A percentile compares a stretch with the other conserved stretches of the same genome.
Evolutionary conservation across 2,329 filamentous ascomycete genomes (phyloP).

Genomic region (Neonectria sp.): DNA sequence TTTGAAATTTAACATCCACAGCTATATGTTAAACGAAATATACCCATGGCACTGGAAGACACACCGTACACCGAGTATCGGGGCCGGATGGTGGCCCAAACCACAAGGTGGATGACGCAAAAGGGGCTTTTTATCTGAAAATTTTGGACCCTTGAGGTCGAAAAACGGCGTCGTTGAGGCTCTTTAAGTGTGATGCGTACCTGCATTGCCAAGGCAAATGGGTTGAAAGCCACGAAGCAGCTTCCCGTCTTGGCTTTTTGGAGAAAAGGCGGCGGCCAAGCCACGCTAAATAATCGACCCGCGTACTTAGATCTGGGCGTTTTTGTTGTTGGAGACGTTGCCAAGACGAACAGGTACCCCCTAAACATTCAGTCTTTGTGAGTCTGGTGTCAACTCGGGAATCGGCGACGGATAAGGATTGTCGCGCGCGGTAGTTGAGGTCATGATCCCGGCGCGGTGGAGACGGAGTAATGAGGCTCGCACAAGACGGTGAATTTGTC

Average conservation of each 20-base stretch:
- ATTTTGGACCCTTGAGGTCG: neutral
- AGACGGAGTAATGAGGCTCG: neutral
- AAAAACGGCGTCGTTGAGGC: neutral
- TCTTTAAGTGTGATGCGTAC: neutral
- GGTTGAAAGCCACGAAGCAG: neutral
- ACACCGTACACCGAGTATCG: neutral
- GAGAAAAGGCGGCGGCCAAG: neutral
- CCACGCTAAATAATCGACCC: neutral
- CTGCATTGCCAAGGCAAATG: neutral
- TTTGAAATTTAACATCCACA: no score
- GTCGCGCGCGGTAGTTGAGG: neutral
- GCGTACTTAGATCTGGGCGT: neutral
- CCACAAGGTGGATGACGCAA: neutral
- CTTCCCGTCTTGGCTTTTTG: neutral
- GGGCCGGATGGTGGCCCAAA: neutral
- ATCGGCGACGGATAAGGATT: neutral
- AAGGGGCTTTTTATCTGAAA: neutral
- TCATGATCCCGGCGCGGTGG: neutral
- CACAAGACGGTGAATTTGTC: conserved; percentile 7
- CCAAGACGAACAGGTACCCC: neutral
- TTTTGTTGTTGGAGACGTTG: neutral
- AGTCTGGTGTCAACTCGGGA: neutral
- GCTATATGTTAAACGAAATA: no score
- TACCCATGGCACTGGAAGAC: neutral
- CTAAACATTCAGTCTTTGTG: neutral